Evolutionary conservation across 768 basidiomycete species (phyloP), one percentile per base, ranked within the genome.

Genomic region (Phylloporus sp.): DNA sequence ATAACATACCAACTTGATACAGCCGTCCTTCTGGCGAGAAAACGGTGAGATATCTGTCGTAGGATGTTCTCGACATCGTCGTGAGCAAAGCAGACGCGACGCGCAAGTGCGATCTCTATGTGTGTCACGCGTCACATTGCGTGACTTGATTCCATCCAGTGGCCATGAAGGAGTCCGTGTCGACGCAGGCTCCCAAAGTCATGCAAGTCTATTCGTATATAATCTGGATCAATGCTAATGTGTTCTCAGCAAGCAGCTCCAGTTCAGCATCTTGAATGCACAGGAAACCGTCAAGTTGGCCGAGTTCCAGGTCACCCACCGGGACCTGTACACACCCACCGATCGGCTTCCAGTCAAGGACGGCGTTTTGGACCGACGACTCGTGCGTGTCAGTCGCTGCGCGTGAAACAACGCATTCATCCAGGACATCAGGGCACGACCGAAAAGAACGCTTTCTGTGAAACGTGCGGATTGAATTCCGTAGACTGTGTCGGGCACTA

Each of bases 401-500:
- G 24, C 9, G 13, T 18, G 10, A 23, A 23, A 35, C n/a, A 24
- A 24, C 14, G 5, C 15, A 14, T 38, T 46, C 38, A 56, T 40
- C 6, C 22, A 22, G 42, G 38, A 41, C 24, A 10, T 9, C 55
- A 96, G 94, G 96, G 96, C 34, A 95, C 93, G 5, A 90, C 90
- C 32, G 93, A 96, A 63, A 98, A 98, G 73, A 79, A 75, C 48
- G 80, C 86, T 22, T 86, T 84, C 61, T 99, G 96, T 68, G 90
- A 94, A 67, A 99, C 96, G 0, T 99, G 96, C 60, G 91, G 91
- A 8, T 80, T 92, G 52, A 83, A 80, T 15, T 84, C 90, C 23
- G 88, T 92, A 3, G 91, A 96, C 51, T 99, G 96, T 63, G 94
- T 96, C 20, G 96, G 96, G 1, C 96, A 99, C 67, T 98, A 96